phyloP scores from a whole-genome alignment of 225 moss, liverwort and hornwort genomes.

The Pseudoscleropodium purum region DNA sequence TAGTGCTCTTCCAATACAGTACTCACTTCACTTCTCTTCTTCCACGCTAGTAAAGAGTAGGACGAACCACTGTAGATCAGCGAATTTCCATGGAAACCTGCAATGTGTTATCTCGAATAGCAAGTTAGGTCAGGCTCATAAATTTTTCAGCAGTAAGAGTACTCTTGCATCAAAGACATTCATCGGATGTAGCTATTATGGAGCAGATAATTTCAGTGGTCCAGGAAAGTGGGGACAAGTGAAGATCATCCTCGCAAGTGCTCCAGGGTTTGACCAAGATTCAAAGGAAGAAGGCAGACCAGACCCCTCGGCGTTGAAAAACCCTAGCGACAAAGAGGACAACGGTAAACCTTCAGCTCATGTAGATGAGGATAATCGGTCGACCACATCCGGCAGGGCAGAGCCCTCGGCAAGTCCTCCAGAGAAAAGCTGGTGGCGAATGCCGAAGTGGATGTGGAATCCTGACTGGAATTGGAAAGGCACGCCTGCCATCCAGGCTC shows the following conservation, averaged over 20 bases:
- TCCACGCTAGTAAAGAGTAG: slow-evolving; percentile 13
- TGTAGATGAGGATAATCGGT: slow-evolving; percentile 40
- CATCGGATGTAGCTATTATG: slow-evolving; percentile 11
- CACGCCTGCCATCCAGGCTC: slow-evolving; percentile 58
- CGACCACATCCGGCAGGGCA: slow-evolving; percentile 61
- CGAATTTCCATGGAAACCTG: slow-evolving; percentile 1
- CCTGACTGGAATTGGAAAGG: slow-evolving; percentile 51
- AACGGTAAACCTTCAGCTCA: slow-evolving; percentile 23
- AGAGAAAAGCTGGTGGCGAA: slow-evolving; percentile 80
- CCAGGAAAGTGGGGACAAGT: slow-evolving; percentile 16
- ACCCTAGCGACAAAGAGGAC: slow-evolving; percentile 29
- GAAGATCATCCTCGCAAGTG: slow-evolving; percentile 22
- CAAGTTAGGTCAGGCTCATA: not conserved
- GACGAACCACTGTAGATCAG: slow-evolving; percentile 11
- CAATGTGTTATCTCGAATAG: not conserved
- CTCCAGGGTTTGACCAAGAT: slow-evolving; percentile 29
- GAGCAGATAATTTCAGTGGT: slow-evolving; percentile 10
- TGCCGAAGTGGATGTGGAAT: slow-evolving; percentile 61
- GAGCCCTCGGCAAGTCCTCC: slow-evolving; percentile 54
- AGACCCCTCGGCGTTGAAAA: slow-evolving; percentile 31
- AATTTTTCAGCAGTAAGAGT: slow-evolving; percentile 10
- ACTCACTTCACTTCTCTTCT: slow-evolving; percentile 13
- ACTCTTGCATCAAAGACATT: slow-evolving; percentile 11
- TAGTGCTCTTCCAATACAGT: slow-evolving; percentile 20
- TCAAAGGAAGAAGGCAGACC: slow-evolving; percentile 15